Percentiles rank a stretch among this genome's conserved stretches.
Conservation (phyloP, 164 flowering plant genomes). For the Platanus orientalis region DNA sequence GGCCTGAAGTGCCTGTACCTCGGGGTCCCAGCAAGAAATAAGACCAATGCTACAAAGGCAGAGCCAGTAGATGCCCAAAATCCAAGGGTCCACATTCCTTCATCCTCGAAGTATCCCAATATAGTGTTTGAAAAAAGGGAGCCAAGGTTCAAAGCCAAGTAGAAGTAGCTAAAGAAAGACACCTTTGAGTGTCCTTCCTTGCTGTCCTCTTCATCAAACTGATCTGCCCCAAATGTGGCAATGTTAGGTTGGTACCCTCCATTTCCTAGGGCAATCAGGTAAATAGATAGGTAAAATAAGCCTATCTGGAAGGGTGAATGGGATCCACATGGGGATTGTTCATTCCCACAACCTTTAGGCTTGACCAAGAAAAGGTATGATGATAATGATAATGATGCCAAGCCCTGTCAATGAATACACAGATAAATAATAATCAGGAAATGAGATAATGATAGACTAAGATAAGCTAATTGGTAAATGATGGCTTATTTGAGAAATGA, state of each 20-base stretch:
- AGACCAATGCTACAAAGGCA: constrained; percentile 55
- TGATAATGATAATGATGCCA: constrained; percentile 54
- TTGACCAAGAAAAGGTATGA: constrained; percentile 62
- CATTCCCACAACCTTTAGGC: constrained; percentile 72
- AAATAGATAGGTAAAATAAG: constrained; percentile 67
- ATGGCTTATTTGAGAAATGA: not conserved
- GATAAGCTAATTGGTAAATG: too few species aligned
- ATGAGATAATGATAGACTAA: not conserved
- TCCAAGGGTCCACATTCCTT: constrained; percentile 83
- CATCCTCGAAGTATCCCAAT: constrained; percentile 74
- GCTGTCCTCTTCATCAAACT: constrained; percentile 71
- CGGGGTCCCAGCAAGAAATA: constrained; percentile 68
- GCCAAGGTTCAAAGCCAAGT: constrained; percentile 83
- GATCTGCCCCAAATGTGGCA: constrained; percentile 96
- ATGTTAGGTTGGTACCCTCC: constrained; percentile 97
- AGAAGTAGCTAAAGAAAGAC: constrained; percentile 91
- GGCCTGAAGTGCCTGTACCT: constrained; percentile 78
- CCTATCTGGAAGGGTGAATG: constrained; percentile 53
- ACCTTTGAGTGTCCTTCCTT: constrained; percentile 65
- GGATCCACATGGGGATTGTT: constrained; percentile 31
- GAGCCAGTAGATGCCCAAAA: constrained; percentile 77
- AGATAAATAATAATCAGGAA: constrained; percentile 2
- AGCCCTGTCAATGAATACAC: constrained; percentile 52
- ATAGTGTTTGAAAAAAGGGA: constrained; percentile 84
- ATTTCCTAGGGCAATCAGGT: constrained; percentile 77